A percentile compares a stretch with the other conserved stretches of the same genome.
These are phyloP conservation scores for Lactarius sanguifluus DNA, from an alignment of 768 basidiomycete species.

Conservation along the genomic window DNA sequence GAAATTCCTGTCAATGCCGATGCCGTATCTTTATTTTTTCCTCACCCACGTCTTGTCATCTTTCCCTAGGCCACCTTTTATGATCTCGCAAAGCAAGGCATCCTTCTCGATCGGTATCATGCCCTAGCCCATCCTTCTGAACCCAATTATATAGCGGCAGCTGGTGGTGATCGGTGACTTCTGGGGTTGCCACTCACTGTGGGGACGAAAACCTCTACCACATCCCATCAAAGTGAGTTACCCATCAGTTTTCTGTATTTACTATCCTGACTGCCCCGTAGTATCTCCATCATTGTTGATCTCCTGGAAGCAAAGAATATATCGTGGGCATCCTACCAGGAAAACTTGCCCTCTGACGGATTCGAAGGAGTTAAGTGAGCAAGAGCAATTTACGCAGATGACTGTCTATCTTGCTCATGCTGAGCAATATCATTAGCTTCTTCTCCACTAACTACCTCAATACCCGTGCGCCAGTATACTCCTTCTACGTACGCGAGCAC, in stretches of 20 bases:
- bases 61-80: slow-evolving; percentile 34
- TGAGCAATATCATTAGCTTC: slow-evolving; percentile 32
- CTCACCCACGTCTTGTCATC: slow-evolving; percentile 21
- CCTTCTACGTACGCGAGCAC: too few species aligned
- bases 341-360: slow-evolving; percentile 54
- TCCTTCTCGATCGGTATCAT: slow-evolving; percentile 45
- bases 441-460: slow-evolving; percentile 27
- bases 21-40: not conserved
- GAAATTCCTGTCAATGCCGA: not conserved
- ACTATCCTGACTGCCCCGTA: slow-evolving; percentile 6
- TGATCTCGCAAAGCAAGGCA: slow-evolving; percentile 48
- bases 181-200: slow-evolving; percentile 52
- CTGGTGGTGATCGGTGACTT: slow-evolving; percentile 58
- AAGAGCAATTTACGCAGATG: not conserved
- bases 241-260: too few species aligned
- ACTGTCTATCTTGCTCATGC: not conserved
- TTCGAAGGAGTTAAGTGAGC: slow-evolving; percentile 35
- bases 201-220: slow-evolving; percentile 42
- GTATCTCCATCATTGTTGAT: slow-evolving; percentile 55
- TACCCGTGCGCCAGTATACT: too few species aligned
- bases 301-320: slow-evolving; percentile 56
- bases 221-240: slow-evolving; percentile 31
- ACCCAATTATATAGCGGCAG: slow-evolving; percentile 55
- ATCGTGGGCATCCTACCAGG: slow-evolving; percentile 63
- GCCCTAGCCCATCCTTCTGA: slow-evolving; percentile 58